Evolutionary conservation across 768 basidiomycete species (phyloP).

Genomic region (Cystobasidium ongulense): DNA sequence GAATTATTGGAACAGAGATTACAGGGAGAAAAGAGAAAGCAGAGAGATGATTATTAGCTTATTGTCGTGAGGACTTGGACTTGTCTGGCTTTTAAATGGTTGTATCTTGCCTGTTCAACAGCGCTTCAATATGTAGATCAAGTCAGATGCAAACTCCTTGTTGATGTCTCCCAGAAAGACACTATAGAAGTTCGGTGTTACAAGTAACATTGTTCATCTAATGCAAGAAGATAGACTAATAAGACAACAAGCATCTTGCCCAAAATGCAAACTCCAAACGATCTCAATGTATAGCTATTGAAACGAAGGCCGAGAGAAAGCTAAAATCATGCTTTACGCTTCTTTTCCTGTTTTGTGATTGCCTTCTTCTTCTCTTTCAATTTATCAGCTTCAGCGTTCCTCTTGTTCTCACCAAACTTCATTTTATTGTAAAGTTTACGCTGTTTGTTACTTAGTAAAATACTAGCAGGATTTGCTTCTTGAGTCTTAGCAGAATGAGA

Average conservation of each 20-base stretch:
- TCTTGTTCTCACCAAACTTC: conserved; percentile 47
- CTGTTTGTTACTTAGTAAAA: conserved; percentile 49
- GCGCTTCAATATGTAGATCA: too few species aligned
- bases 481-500: conserved; percentile 30
- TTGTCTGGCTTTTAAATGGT: background rate
- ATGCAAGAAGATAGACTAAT: too few species aligned
- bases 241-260: too few species aligned
- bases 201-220: too few species aligned
- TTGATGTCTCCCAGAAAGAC: too few species aligned
- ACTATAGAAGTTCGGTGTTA: too few species aligned
- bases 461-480: conserved; percentile 48
- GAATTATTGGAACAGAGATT: conserved; percentile 46
- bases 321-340: conserved; percentile 32
- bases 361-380: conserved; percentile 32
- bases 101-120: too few species aligned
- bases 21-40: background rate
- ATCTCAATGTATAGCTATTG: too few species aligned
- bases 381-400: conserved; percentile 45
- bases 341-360: conserved; percentile 38
- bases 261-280: too few species aligned
- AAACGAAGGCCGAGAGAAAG: too few species aligned
- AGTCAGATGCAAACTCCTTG: too few species aligned
- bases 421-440: conserved; percentile 50
- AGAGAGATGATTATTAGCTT: conserved; percentile 5
- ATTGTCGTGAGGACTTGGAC: background rate